Percentiles rank a stretch among this genome's conserved stretches.
These are phyloP conservation scores for Trametes maxima DNA, from an alignment of 768 basidiomycete genomes.

Conservation along the genomic window DNA sequence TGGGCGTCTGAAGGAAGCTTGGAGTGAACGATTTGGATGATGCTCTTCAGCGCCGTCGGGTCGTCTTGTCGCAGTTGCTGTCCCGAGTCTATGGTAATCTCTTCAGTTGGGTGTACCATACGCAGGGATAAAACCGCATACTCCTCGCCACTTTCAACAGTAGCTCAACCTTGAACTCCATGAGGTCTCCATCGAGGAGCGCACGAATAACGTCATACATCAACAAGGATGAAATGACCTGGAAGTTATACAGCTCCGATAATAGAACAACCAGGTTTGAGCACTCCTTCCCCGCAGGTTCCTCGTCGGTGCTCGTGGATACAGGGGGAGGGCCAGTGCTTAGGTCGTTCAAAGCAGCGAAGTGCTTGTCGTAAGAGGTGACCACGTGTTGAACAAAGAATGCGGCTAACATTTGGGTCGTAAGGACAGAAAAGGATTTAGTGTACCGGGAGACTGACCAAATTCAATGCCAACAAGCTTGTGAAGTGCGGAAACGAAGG, in stretches of 20 bases:
- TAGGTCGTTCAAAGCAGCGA: conserved; percentile 33
- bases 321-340: background rate
- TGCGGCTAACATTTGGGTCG: conserved; percentile 54
- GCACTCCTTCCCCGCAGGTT: conserved; percentile 76
- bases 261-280: conserved; percentile 86
- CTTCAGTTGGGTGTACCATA: background rate
- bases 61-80: conserved; percentile 91
- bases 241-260: conserved; percentile 95
- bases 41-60: conserved; percentile 89
- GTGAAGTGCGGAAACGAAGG: conserved; percentile 79
- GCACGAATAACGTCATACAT: conserved; percentile 87
- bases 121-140: conserved; percentile 34
- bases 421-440: background rate
- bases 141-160: conserved; percentile 84
- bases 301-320: conserved; percentile 26
- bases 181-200: conserved; percentile 63
- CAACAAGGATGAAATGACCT: conserved; percentile 86
- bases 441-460: conserved; percentile 52
- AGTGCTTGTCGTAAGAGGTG: conserved; percentile 63
- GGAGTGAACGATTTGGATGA: conserved; percentile 77
- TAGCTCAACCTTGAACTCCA: conserved; percentile 84
- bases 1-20: conserved; percentile 59
- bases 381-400: conserved; percentile 79
- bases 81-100: conserved; percentile 69
- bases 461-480: conserved; percentile 86